Evolutionary conservation across 805 yeast species (phyloP), one percentile per base, ranked within the genome.

Genomic region (Pichia cephalocereana): DNA sequence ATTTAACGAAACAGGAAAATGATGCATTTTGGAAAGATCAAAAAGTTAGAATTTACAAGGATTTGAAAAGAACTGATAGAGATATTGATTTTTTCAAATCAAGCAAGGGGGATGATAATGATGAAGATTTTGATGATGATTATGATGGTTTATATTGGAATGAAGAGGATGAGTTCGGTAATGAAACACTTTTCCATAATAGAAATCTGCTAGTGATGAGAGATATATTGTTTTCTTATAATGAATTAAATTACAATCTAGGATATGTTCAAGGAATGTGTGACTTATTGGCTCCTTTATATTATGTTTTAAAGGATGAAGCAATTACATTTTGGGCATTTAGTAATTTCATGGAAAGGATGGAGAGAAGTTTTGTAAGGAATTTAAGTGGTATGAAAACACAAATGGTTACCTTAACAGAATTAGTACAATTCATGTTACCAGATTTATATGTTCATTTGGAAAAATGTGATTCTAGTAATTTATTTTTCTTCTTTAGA

Each of bases 181-280:
- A 83, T 45, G 75, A 76, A 45, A 74, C 82, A 45, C 76, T 79
- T 28, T 81, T 95, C 44, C 71, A 65, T 40, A 93, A 93, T 62
- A 82, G 86, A 11, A 89, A 93, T 64, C 69, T 93, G 50, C 72
- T 77, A 51, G 75, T 69, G 45, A 67, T 93, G 68, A 76, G 87
- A 55, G 89, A 85, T 56, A 84, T 93, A 52, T 70, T 93, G 38
- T 72, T 89, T 48, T 86, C 97, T 0, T 91, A 84, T 59, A 91
- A 93, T 63, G 89, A 86, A 64, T 75, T 82, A 62, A 90, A 93
- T 63, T 72, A 70, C 42, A 83, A 88, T 55, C 67, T 93, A 55
- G 99, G 99, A 0, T 93, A 93, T 60, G 96, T 93, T 18, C 99
- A 93, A 68, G 99, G 99, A 2, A 93, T 93, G 99, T 80, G 93